These are phyloP conservation scores for Verbascum thapsus DNA, from an alignment of 257 asterid species.

Conservation along the genomic window DNA sequence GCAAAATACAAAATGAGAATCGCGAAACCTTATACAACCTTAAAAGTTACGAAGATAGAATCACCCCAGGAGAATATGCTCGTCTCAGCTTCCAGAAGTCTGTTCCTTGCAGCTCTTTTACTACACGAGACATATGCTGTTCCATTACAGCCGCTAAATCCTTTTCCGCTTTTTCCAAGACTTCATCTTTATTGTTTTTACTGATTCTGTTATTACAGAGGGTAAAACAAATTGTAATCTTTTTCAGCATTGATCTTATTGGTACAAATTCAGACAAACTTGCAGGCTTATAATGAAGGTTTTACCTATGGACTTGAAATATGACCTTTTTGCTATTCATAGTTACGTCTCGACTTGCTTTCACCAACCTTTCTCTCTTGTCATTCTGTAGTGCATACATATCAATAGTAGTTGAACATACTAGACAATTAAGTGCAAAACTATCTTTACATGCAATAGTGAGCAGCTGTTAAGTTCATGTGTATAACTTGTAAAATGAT, in stretches of 20 bases:
- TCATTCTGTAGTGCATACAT: conserved; percentile 61
- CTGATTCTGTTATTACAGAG: conserved; percentile 57
- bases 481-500: not conserved
- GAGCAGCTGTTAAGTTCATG: not conserved
- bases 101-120: conserved; percentile 81
- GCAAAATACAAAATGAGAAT: conserved; percentile 26
- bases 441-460: not conserved
- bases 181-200: conserved; percentile 75
- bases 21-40: conserved; percentile 2
- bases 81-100: conserved; percentile 95
- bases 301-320: conserved; percentile 95
- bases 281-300: not conserved
- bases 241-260: not conserved
- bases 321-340: conserved; percentile 94
- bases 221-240: conserved; percentile 11
- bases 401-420: not conserved
- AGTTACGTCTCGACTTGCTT: conserved; percentile 93
- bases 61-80: conserved; percentile 97
- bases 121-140: conserved; percentile 66
- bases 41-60: conserved; percentile 19
- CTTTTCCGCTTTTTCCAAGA: conserved; percentile 72
- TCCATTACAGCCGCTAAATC: conserved; percentile 76
- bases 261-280: not conserved
- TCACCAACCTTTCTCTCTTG: conserved; percentile 87
- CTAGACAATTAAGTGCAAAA: not conserved